These are phyloP conservation scores for Chloris gayana DNA, from an alignment of 176 grass and related monocot species.

Conservation along the genomic window DNA sequence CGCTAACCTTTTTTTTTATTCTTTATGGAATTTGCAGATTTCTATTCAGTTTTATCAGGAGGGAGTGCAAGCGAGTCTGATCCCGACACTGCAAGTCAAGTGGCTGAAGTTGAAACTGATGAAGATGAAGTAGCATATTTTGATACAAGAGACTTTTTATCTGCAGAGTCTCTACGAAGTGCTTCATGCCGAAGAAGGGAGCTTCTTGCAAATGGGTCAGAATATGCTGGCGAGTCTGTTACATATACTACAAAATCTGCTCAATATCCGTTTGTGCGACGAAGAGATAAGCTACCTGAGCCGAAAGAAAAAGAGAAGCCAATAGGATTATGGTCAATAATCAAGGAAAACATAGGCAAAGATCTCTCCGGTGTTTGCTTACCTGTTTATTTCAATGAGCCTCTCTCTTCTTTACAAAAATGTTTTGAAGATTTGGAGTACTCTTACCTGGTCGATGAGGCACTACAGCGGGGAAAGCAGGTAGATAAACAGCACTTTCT, in stretches of 20 bases:
- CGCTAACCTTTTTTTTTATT: background rate
- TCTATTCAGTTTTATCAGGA: slow-evolving; percentile 95
- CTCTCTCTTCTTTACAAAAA: slow-evolving; percentile 94
- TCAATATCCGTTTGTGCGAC: slow-evolving; percentile 66
- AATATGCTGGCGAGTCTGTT: slow-evolving; percentile 45
- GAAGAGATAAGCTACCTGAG: slow-evolving; percentile 82
- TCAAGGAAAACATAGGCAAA: slow-evolving; percentile 98
- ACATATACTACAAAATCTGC: slow-evolving; percentile 39
- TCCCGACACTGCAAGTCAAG: slow-evolving; percentile 85
- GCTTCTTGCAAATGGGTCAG: slow-evolving; percentile 51
- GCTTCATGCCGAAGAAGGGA: slow-evolving; percentile 81
- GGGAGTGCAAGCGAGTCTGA: slow-evolving; percentile 87
- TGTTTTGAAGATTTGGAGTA: slow-evolving; percentile 99
- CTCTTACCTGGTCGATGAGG: slow-evolving; percentile 84
- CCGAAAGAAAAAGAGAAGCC: slow-evolving; percentile 95
- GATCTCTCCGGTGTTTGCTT: slow-evolving; percentile 95
- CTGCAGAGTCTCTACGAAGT: slow-evolving; percentile 72
- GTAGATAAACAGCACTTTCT: slow-evolving; percentile 43
- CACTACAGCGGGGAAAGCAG: slow-evolving; percentile 83
- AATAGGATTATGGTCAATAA: slow-evolving; percentile 97
- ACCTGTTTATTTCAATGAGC: slow-evolving; percentile 98
- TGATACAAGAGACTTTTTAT: slow-evolving; percentile 87
- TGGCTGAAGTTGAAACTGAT: slow-evolving; percentile 77
- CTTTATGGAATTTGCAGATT: slow-evolving; percentile 60
- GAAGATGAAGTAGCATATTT: slow-evolving; percentile 85